Percentiles rank a stretch among this genome's conserved stretches.
Conservation (phyloP, 2,329 filamentous ascomycete genomes). For the Aspergillus sp. region DNA sequence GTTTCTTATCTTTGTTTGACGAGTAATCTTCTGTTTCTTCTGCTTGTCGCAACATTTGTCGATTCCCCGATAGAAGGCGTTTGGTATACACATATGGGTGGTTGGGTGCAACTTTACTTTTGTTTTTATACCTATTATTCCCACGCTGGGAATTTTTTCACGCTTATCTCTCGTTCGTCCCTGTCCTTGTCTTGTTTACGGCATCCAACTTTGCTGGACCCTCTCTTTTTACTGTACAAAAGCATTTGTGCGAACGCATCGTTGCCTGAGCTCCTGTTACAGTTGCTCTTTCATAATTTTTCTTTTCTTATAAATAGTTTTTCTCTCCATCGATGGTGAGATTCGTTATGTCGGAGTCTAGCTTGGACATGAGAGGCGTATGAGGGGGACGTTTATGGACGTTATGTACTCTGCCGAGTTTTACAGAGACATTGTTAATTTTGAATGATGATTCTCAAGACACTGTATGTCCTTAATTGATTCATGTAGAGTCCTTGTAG, state of each 20-base stretch:
- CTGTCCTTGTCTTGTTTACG: conserved; percentile 9
- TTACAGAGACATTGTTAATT: conserved; percentile 18
- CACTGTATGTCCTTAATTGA: neutral
- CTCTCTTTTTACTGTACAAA: conserved; percentile 33
- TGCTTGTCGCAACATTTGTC: conserved; percentile 21
- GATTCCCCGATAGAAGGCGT: conserved; percentile 44
- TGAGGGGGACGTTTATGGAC: conserved; percentile 17
- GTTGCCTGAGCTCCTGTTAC: conserved; percentile 5
- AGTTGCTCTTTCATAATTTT: conserved; percentile 11
- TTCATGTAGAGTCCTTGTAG: neutral
- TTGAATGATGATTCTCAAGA: neutral
- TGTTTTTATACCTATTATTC: conserved; percentile 14
- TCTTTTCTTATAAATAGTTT: conserved; percentile 14
- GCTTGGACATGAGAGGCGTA: conserved; percentile 16
- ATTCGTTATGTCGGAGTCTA: conserved; percentile 8
- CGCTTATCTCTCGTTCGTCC: conserved; percentile 2
- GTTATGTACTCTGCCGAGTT: conserved; percentile 29
- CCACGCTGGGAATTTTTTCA: neutral
- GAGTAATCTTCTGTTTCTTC: conserved; percentile 23
- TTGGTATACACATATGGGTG: conserved; percentile 35
- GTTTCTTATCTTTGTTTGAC: conserved; percentile 28
- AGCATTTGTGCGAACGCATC: conserved; percentile 24
- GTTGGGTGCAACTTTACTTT: conserved; percentile 30
- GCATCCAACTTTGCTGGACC: conserved; percentile 8
- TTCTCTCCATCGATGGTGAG: conserved; percentile 5